Evolutionary conservation across 2,329 filamentous ascomycete species (phyloP), one percentile per base, ranked within the genome.

Genomic region (Talaromyces marneffei): DNA sequence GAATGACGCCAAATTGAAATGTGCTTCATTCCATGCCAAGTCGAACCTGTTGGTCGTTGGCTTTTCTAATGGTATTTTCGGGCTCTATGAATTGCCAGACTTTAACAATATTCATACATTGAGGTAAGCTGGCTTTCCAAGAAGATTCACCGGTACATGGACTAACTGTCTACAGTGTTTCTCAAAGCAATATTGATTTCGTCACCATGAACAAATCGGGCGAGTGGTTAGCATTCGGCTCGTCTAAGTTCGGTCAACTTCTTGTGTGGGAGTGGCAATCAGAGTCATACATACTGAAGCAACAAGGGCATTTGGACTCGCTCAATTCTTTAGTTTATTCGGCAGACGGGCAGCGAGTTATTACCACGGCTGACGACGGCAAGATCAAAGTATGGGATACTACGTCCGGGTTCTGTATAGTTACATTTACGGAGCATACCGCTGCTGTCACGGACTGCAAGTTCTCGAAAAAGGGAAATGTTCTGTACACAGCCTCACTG

Each of bases 241-340:
- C 95, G 0, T 96, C 94, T 1, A 95, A 95, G 69, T 83, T 96
- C 4, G 95, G 95, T 0, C 94, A 99, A 72, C 81, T 99, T n/a
- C 79, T 99, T 3, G 94, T 99, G 3, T 99, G 94, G 94, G 94
- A 99, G 74, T 99, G 95, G 92, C 93, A 97, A 73, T 99, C 94
- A 0, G 95, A 99, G 75, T 97, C 93, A 5, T 99, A 99, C 75
- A 95, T 99, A 62, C 80, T 99, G 53, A 99, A 99, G 77, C 94
- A 99, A 72, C 94, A 97, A 75, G 94, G 93, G 0, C 94, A 99
- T 76, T 92, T 96, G 66, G 94, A 99, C 73, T 89, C 91, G 2
- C 92, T 97, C 85, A 97, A 97, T 75, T 85, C 92, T 0, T 81
- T 99, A 3, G 88, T 90, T 8, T 99, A 97, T 76, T 93, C 94